phyloP scores from a whole-genome alignment of 1,284 basidiomycete species.

The Austroboletus rostrupii region DNA sequence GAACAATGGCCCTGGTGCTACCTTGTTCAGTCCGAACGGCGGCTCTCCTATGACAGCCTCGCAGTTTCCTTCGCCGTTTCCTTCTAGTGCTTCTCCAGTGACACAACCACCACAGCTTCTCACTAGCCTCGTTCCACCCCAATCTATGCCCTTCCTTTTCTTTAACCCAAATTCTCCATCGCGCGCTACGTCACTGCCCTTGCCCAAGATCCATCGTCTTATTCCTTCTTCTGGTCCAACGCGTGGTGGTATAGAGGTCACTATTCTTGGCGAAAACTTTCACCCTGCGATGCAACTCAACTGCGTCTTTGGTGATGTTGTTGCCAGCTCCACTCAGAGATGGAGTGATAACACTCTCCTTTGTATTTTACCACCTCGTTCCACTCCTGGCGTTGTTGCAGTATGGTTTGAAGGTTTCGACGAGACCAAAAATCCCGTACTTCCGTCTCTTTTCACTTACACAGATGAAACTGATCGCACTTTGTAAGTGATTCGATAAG shows the following conservation, averaged over 20 bases:
- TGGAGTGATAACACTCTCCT: slow-evolving; percentile 95
- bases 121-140: slow-evolving; percentile 20
- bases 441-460: slow-evolving; percentile 78
- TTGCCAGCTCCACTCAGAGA: slow-evolving; percentile 80
- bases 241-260: slow-evolving; percentile 92
- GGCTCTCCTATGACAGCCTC: slow-evolving; percentile 13
- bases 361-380: slow-evolving; percentile 85
- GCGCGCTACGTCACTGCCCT: slow-evolving; percentile 42
- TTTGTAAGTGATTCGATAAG: slow-evolving; percentile 51
- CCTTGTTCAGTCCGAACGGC: slow-evolving; percentile 14
- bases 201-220: slow-evolving; percentile 75
- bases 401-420: slow-evolving; percentile 81
- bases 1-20: slow-evolving; percentile 2
- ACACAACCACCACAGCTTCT: slow-evolving; percentile 22
- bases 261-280: slow-evolving; percentile 90
- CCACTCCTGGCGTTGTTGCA: slow-evolving; percentile 81
- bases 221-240: slow-evolving; percentile 92
- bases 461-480: slow-evolving; percentile 87
- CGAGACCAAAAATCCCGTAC: slow-evolving; percentile 52
- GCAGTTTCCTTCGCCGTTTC: slow-evolving; percentile 15
- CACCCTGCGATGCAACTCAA: slow-evolving; percentile 63
- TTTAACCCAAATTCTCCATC: slow-evolving; percentile 49
- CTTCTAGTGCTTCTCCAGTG: slow-evolving; percentile 12
- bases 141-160: slow-evolving; percentile 53
- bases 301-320: slow-evolving; percentile 84